Percentiles rank a stretch among this genome's conserved stretches.
These are phyloP conservation scores for Chlamydomonas applanata DNA, from an alignment of 139 green algal genomes.

Conservation along the genomic window DNA sequence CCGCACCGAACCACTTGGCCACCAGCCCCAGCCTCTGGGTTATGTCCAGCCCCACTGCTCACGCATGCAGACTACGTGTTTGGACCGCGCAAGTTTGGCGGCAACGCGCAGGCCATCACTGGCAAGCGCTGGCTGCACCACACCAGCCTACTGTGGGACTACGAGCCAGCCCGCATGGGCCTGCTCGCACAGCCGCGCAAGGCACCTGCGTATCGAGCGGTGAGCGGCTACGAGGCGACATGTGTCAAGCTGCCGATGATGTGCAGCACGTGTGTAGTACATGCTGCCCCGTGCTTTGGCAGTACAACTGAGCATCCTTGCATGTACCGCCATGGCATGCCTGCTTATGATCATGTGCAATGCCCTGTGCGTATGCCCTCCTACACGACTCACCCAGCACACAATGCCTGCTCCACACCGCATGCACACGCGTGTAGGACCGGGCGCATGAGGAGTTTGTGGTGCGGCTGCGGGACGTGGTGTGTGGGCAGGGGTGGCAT, in stretches of 20 bases:
- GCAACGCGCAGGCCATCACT: conserved; percentile 97
- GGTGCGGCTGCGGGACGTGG: conserved; percentile 43
- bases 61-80: conserved; percentile 80
- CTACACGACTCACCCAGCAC: too few species aligned
- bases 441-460: conserved; percentile 71
- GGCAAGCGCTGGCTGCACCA: conserved; percentile 92
- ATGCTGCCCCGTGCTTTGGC: too few species aligned
- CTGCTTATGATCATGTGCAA: too few species aligned
- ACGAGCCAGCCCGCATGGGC: conserved; percentile 66
- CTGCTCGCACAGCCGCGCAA: conserved; percentile 72
- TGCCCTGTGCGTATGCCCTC: too few species aligned
- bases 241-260: too few species aligned
- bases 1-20: too few species aligned
- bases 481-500: conserved; percentile 16
- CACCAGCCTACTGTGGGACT: conserved; percentile 97
- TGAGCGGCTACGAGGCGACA: too few species aligned
- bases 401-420: too few species aligned
- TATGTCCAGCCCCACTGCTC: background rate
- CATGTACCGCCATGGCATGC: too few species aligned
- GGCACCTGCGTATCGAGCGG: conserved; percentile 76
- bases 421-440: conserved; percentile 25
- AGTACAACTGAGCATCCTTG: too few species aligned
- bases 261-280: too few species aligned
- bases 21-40: background rate
- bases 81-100: conserved; percentile 89